Conservation (phyloP, 2,329 filamentous ascomycete species). For the Lasiodiplodia hormozganensis region DNA sequence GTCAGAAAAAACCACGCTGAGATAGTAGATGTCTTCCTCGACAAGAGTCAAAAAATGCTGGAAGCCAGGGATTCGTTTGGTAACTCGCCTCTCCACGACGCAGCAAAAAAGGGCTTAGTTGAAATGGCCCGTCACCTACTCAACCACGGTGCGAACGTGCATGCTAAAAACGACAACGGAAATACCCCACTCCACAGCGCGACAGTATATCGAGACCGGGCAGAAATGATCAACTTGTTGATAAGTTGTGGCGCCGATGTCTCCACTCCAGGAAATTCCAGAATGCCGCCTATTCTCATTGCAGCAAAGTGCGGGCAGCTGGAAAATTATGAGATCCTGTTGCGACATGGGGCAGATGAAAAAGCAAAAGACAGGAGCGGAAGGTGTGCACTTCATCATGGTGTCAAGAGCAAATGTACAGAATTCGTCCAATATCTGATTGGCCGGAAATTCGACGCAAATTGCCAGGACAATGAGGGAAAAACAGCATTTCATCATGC, state of each 20-base stretch:
- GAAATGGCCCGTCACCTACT: not conserved
- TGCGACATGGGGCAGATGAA: not conserved
- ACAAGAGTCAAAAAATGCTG: not conserved
- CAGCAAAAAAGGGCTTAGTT: accelerated
- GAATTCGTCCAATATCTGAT: too few relatives aligned
- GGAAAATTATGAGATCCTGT: not conserved
- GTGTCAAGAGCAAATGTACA: too few relatives aligned
- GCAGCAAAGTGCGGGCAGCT: not conserved
- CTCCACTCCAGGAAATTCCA: not conserved
- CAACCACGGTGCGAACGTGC: not conserved
- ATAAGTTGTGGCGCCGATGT: not conserved
- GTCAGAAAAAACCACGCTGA: not conserved
- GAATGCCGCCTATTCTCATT: accelerated
- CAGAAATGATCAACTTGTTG: not conserved
- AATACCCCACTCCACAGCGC: not conserved
- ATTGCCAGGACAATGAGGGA: too few relatives aligned
- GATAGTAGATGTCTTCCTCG: not conserved
- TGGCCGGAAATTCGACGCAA: too few relatives aligned
- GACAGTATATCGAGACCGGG: accelerated
- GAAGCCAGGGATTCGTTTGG: not conserved
- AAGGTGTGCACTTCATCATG: too few relatives aligned
- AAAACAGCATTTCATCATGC: not conserved
- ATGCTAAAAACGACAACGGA: not conserved
- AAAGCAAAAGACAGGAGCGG: accelerated
- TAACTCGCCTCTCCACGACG: not conserved